Evolutionary conservation across 129 eudicot genomes (phyloP).

Genomic region (Silybum marianum): DNA sequence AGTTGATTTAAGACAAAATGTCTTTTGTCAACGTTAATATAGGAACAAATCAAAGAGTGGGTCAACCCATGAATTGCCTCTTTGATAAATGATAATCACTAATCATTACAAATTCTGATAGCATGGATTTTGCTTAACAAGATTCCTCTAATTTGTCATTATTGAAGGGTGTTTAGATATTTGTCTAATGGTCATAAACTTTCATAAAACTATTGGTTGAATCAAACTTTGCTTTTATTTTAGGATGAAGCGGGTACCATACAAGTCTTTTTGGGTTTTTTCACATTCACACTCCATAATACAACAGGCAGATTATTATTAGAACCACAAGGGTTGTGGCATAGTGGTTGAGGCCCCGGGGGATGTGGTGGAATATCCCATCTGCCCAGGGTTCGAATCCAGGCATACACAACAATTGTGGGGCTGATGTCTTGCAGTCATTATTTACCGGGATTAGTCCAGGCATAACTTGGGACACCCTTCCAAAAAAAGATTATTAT

Average conservation of each 20-base stretch:
- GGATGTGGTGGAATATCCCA: too few species aligned
- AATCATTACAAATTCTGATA: neutral
- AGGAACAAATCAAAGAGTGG: too few species aligned
- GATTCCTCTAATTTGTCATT: neutral
- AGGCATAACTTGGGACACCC: too few species aligned
- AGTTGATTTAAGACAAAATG: too few species aligned
- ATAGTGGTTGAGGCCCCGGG: too few species aligned
- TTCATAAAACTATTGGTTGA: neutral
- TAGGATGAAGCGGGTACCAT: neutral
- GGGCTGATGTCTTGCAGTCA: too few species aligned
- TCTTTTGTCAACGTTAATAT: too few species aligned
- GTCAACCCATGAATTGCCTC: neutral
- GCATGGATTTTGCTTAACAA: neutral
- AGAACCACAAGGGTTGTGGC: too few species aligned
- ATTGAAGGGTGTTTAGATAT: neutral
- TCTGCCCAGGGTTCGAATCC: too few species aligned
- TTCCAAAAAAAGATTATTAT: neutral
- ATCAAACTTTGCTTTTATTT: neutral
- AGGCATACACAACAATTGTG: too few species aligned
- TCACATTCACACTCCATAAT: neutral
- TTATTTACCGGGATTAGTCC: too few species aligned
- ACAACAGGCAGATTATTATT: neutral
- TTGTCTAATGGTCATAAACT: neutral
- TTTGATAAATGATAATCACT: neutral
- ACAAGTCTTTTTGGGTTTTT: neutral